Percentiles rank a stretch among this genome's conserved stretches.
phyloP scores from a whole-genome alignment of 148 eudicot species.

The Amaranthus hypochondriacus region DNA sequence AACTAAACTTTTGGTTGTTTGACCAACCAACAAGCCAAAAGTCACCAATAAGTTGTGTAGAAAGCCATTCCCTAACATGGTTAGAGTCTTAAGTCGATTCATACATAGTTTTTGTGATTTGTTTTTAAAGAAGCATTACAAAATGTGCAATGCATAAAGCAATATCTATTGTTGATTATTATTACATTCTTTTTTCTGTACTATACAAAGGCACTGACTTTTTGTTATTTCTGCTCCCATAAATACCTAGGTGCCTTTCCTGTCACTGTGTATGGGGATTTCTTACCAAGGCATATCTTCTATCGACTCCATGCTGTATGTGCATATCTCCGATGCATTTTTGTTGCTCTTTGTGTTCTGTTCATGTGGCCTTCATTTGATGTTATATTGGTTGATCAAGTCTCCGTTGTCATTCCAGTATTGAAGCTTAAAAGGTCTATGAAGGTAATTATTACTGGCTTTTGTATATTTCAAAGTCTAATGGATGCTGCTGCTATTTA shows the following conservation, averaged over 20 bases:
- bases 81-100: no score
- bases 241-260: conserved; percentile 59
- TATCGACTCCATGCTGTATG: conserved; percentile 91
- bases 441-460: conserved; percentile 43
- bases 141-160: conserved; percentile 4
- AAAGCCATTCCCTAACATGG: no score
- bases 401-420: conserved; percentile 74
- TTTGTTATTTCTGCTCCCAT: not conserved
- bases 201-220: not conserved
- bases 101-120: not conserved
- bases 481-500: not conserved
- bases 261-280: conserved; percentile 84
- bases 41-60: no score
- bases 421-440: conserved; percentile 59
- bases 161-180: not conserved
- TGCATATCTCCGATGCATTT: conserved; percentile 86
- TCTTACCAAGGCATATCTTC: conserved; percentile 81
- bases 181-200: not conserved
- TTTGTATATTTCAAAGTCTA: not conserved
- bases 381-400: conserved; percentile 84
- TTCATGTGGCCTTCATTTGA: conserved; percentile 84
- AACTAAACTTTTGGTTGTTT: no score
- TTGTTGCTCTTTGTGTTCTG: conserved; percentile 73
- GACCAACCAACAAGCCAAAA: no score
- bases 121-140: not conserved